These are phyloP conservation scores for Raphanus sativus DNA, from an alignment of 345 rosid species.

Conservation along the genomic window DNA sequence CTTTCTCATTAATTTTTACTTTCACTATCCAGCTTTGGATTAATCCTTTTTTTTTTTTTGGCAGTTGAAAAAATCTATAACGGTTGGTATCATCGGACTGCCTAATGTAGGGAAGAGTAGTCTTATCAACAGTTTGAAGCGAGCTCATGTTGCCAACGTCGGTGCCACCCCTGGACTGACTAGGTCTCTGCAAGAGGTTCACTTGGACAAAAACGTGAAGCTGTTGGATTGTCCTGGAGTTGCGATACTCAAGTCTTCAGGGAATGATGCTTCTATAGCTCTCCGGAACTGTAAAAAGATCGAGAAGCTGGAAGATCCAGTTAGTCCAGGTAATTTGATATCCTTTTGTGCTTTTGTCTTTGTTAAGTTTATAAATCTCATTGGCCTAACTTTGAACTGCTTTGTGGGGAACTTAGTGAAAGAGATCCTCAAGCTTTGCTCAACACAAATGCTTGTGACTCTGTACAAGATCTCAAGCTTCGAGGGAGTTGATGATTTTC, in stretches of 20 bases:
- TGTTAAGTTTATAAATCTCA: neutral
- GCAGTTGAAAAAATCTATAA: conserved; percentile 91
- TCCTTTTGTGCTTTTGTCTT: neutral
- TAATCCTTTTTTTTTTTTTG: conserved; percentile 11
- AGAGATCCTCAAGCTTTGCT: conserved; percentile 87
- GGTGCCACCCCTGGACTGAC: conserved; percentile 96
- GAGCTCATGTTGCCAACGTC: conserved; percentile 85
- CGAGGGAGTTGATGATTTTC: conserved; percentile 81
- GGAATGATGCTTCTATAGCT: conserved; percentile 67
- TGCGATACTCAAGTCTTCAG: conserved; percentile 79
- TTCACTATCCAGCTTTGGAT: neutral
- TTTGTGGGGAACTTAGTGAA: conserved; percentile 52
- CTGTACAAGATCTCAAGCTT: conserved; percentile 76
- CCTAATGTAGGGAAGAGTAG: conserved; percentile 99
- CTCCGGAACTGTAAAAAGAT: conserved; percentile 96
- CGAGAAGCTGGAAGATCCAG: conserved; percentile 95
- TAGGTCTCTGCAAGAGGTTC: conserved; percentile 94
- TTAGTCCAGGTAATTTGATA: conserved; percentile 69
- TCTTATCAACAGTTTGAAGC: conserved; percentile 94
- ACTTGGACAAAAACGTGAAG: conserved; percentile 87
- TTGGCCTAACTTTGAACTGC: conserved; percentile 22
- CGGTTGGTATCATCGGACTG: conserved; percentile 88
- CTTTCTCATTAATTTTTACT: neutral
- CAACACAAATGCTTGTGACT: conserved; percentile 60
- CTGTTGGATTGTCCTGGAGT: conserved; percentile 97